Percentiles rank a stretch among this genome's conserved stretches.
phyloP scores from a whole-genome alignment of 805 yeast genomes.

The Wickerhamiella alocasiicola region DNA sequence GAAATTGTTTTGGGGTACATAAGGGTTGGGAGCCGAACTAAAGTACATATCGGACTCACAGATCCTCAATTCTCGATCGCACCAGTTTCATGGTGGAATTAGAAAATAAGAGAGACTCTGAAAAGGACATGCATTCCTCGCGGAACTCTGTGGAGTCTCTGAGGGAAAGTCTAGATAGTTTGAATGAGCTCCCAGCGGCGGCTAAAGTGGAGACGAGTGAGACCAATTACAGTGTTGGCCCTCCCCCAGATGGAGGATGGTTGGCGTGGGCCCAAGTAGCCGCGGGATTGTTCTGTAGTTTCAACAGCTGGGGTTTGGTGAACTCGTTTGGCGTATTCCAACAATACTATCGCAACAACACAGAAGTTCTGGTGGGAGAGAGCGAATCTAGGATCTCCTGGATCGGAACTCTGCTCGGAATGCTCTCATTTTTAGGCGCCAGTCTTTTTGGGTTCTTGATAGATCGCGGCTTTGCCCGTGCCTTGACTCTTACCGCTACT shows the following conservation, averaged over 20 bases:
- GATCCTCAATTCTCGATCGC: too few relatives aligned
- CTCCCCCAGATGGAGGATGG: constrained; percentile 22
- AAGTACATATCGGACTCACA: too few relatives aligned
- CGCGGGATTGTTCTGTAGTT: constrained; percentile 18
- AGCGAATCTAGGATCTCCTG: constrained; percentile 20
- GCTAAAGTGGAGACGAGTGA: background rate
- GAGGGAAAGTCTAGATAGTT: too few relatives aligned
- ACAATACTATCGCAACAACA: constrained; percentile 15
- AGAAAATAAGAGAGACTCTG: too few relatives aligned
- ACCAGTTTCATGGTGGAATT: too few relatives aligned
- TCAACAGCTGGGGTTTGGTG: constrained; percentile 22
- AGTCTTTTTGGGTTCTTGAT: constrained; percentile 25
- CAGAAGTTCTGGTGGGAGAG: constrained; percentile 6
- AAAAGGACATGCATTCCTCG: too few relatives aligned
- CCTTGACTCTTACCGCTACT: constrained; percentile 20
- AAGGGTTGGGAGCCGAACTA: too few relatives aligned
- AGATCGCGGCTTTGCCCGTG: constrained; percentile 23
- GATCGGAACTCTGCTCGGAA: constrained; percentile 18
- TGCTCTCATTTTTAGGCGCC: constrained; percentile 16
- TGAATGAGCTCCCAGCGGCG: background rate
- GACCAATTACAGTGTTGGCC: constrained; percentile 9
- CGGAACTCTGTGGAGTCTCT: too few relatives aligned
- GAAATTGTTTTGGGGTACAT: too few relatives aligned
- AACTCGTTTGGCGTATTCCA: constrained; percentile 23
- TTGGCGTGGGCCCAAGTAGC: constrained; percentile 22